Conservation (phyloP, 306 rosid genomes). For the Acacia crassicarpa region DNA sequence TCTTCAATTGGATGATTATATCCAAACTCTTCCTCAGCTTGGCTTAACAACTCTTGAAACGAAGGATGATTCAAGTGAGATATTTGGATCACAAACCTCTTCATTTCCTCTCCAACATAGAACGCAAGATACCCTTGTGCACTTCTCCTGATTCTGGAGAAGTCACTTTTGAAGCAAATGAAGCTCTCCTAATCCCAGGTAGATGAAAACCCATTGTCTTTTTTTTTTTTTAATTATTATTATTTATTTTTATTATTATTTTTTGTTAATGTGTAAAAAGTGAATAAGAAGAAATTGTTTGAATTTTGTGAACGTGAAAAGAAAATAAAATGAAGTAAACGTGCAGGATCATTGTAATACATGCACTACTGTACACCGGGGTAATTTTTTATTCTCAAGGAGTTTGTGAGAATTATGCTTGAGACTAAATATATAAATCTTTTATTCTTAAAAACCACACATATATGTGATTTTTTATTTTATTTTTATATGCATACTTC, state of each 20-base stretch:
- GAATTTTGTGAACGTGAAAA: background rate
- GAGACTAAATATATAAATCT: too few species aligned
- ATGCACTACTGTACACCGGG: background rate
- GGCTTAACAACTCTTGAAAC: background rate
- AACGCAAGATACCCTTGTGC: conserved; percentile 21
- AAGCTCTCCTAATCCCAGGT: background rate
- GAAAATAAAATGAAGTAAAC: background rate
- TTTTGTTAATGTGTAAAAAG: background rate
- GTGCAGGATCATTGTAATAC: background rate
- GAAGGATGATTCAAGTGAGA: conserved; percentile 24
- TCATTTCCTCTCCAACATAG: conserved; percentile 28
- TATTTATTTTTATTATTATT: too few species aligned
- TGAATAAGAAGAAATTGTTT: background rate
- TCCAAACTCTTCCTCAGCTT: background rate
- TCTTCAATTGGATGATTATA: background rate
- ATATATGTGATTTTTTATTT: too few species aligned
- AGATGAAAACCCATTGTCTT: background rate
- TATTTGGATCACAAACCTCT: conserved; percentile 18
- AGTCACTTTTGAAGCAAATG: background rate
- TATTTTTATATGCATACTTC: too few species aligned
- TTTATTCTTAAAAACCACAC: too few species aligned
- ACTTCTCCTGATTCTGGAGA: background rate
- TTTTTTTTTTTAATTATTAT: too few species aligned
- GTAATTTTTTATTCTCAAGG: too few species aligned
- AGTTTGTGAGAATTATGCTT: too few species aligned